These are phyloP conservation scores for Byssothecium circinans DNA, from an alignment of 2,329 filamentous ascomycete genomes.

Conservation along the genomic window DNA sequence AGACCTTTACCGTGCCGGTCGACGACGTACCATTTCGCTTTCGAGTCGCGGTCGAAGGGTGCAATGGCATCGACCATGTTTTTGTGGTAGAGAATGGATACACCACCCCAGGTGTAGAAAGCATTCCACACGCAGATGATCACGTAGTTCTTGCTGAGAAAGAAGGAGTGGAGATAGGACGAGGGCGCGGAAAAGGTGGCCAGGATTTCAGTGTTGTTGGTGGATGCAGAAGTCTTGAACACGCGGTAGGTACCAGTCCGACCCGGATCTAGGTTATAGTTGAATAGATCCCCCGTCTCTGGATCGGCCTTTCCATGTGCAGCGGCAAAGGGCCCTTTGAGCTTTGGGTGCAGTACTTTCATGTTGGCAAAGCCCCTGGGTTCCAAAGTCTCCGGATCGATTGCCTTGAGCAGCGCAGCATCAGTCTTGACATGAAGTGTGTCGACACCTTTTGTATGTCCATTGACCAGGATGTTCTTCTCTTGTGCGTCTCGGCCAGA, in stretches of 20 bases:
- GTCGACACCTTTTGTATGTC: constrained; percentile 45
- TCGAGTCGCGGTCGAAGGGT: constrained; percentile 59
- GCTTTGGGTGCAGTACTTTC: constrained; percentile 62
- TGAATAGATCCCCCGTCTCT: constrained; percentile 73
- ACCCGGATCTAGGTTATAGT: constrained; percentile 75
- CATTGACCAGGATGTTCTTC: constrained; percentile 18
- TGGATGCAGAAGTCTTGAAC: constrained; percentile 65
- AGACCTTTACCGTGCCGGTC: constrained; percentile 68
- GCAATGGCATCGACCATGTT: constrained; percentile 71
- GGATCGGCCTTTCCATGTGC: constrained; percentile 75
- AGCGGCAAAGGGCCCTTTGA: constrained; percentile 68
- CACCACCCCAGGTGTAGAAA: constrained; percentile 60
- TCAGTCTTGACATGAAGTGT: constrained; percentile 65
- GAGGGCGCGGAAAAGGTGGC: constrained; percentile 63
- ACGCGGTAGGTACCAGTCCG: constrained; percentile 63
- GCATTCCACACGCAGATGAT: constrained; percentile 73
- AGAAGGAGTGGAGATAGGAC: constrained; percentile 83
- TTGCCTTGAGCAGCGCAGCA: constrained; percentile 57
- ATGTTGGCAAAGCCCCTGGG: constrained; percentile 60
- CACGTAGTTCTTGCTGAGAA: constrained; percentile 70
- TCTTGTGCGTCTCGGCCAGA: constrained; percentile 2
- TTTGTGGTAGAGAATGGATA: constrained; percentile 63
- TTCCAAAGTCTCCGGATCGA: constrained; percentile 73
- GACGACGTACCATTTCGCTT: constrained; percentile 72
- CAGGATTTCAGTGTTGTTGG: constrained; percentile 69